phyloP scores from a whole-genome alignment of 805 yeast genomes.

The Kluyveromyces wickerhamii region DNA sequence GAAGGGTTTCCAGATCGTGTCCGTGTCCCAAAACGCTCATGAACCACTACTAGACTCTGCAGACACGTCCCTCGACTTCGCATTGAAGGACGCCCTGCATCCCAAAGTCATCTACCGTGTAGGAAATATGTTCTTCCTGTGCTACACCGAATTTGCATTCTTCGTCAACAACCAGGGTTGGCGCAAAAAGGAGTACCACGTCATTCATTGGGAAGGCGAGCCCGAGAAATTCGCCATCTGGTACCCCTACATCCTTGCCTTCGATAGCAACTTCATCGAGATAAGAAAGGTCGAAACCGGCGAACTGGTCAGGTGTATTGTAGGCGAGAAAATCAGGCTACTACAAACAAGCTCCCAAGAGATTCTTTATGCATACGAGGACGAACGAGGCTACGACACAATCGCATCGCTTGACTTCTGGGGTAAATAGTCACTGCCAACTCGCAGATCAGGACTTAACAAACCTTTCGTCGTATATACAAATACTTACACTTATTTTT shows the following conservation, averaged over 20 bases:
- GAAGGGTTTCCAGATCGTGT: slow-evolving; percentile 91
- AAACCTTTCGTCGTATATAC: no score
- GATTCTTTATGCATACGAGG: slow-evolving; percentile 86
- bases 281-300: slow-evolving; percentile 86
- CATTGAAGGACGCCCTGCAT: slow-evolving; percentile 57
- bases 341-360: slow-evolving; percentile 88
- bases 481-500: no score
- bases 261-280: slow-evolving; percentile 85
- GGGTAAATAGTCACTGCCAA: slow-evolving; percentile 34
- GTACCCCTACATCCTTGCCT: slow-evolving; percentile 88
- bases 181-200: slow-evolving; percentile 91
- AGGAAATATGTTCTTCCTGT: slow-evolving; percentile 78
- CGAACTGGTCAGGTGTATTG: slow-evolving; percentile 75
- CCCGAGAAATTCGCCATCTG: slow-evolving; percentile 90
- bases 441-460: no score
- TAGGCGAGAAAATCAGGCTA: slow-evolving; percentile 86
- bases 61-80: slow-evolving; percentile 93
- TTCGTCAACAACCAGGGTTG: slow-evolving; percentile 93
- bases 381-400: slow-evolving; percentile 83
- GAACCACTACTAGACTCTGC: slow-evolving; percentile 96
- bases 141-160: slow-evolving; percentile 90
- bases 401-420: slow-evolving; percentile 91
- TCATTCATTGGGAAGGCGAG: slow-evolving; percentile 92
- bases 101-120: slow-evolving; percentile 90
- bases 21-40: slow-evolving; percentile 72